Evolutionary conservation across 768 basidiomycete species (phyloP).

Genomic region (Aureoboletus auriporus): DNA sequence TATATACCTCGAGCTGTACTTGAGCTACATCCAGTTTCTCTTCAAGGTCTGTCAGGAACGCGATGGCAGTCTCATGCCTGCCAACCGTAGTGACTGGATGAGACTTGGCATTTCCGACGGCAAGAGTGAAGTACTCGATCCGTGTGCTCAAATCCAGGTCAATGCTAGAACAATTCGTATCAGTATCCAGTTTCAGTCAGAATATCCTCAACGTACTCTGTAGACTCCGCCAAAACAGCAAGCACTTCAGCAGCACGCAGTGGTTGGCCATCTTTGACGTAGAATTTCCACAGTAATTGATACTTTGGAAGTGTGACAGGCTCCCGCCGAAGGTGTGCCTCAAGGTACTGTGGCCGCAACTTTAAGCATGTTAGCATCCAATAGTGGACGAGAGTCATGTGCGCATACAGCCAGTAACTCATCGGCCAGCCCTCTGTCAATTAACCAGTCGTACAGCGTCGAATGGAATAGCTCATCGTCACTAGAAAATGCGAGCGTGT

Average conservation of each 20-base stretch:
- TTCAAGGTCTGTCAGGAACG: constrained; percentile 91
- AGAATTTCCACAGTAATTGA: constrained; percentile 95
- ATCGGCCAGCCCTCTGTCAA: constrained; percentile 73
- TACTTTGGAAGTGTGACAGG: constrained; percentile 77
- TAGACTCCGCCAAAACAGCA: constrained; percentile 76
- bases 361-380: constrained; percentile 28
- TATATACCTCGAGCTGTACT: constrained; percentile 90
- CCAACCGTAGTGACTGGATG: constrained; percentile 77
- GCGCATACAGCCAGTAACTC: constrained; percentile 82
- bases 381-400: background rate
- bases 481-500: constrained; percentile 78
- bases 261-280: constrained; percentile 87
- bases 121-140: constrained; percentile 89
- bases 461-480: constrained; percentile 94
- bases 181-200: background rate
- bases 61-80: constrained; percentile 84
- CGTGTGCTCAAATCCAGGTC: constrained; percentile 66
- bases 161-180: constrained; percentile 42
- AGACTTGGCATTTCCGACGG: constrained; percentile 94
- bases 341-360: constrained; percentile 86
- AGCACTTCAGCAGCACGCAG: constrained; percentile 87
- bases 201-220: constrained; percentile 49
- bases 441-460: constrained; percentile 92
- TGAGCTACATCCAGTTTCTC: constrained; percentile 97
- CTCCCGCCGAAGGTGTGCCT: constrained; percentile 80